Evolutionary conservation across 805 yeast genomes (phyloP), one percentile per base, ranked within the genome.

Genomic region (Pichia eremophila): DNA sequence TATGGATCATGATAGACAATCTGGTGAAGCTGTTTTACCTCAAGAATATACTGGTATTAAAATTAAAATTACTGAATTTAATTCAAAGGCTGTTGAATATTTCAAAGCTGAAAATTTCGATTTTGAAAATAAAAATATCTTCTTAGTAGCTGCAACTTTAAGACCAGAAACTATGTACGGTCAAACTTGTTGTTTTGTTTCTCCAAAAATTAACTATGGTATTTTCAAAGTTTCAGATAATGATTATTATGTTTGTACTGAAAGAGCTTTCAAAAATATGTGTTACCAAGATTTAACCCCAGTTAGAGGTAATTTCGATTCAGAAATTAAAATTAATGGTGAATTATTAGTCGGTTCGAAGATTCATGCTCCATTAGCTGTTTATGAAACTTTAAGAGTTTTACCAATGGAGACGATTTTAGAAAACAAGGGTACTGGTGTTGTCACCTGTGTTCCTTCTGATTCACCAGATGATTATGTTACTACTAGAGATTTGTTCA

Each of bases 131-230:
- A 87, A 85, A 71, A 84, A 81, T 57, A 73, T 89, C 29, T 88
- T 65, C 70, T 73, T 93, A 51, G 88, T 93, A 44, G 99, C 99
- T 50, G 98, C 98, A 29, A 93, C 99, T 57, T 79, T 93, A 62
- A 83, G 99, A 72, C 97, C 99, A 32, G 99, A 93, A 72, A 93
- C 99, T 57, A 88, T 93, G 97, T 90, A 90, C 62, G 98, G 97
- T 54, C 98, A 93, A 74, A 87, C 96, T 6, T 87, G 96, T 75
- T 90, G 97, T 77, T 93, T 91, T 60, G 98, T 93, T 25, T 86
- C 96, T 29, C 96, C 98, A 64, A 88, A 85, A 72, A 87, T 93
- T 58, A 79, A 76, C 41, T 93, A 93, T 63, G 98, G 99, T 64
- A 67, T 93, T 45, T 93, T 85, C 64, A 86, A 87, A 63, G 91